These are phyloP conservation scores for Pseudonectria buxi DNA, from an alignment of 2,329 filamentous ascomycete species.

Conservation along the genomic window DNA sequence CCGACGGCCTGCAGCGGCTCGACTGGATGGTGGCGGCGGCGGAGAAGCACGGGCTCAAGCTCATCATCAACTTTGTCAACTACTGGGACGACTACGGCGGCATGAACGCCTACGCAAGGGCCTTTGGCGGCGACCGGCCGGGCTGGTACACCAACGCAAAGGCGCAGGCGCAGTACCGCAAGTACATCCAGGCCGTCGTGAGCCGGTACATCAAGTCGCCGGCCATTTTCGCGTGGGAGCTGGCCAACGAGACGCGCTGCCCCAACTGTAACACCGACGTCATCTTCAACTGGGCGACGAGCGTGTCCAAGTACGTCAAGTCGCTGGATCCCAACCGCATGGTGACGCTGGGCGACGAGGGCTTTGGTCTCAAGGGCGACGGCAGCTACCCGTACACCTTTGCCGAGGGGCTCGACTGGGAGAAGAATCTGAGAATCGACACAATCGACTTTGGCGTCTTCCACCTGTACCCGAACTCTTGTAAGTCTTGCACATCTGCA, in stretches of 20 bases:
- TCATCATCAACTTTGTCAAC: conserved; percentile 61
- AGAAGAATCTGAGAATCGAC: conserved; percentile 42
- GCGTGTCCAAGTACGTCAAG: conserved; percentile 56
- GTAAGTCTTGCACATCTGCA: conserved; percentile 9
- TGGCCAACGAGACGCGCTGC: conserved; percentile 48
- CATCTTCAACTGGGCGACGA: conserved; percentile 49
- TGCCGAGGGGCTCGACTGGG: conserved; percentile 45
- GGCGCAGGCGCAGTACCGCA: conserved; percentile 50
- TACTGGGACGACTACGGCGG: conserved; percentile 64
- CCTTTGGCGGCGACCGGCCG: conserved; percentile 47
- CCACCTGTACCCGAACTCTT: conserved; percentile 25
- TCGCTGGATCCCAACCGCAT: conserved; percentile 54
- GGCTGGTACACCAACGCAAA: conserved; percentile 51
- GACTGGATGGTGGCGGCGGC: conserved; percentile 57
- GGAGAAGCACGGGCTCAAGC: conserved; percentile 52
- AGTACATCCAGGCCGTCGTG: conserved; percentile 55
- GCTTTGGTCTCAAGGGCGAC: conserved; percentile 41
- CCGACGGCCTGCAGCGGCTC: conserved; percentile 52
- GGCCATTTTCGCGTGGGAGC: conserved; percentile 61
- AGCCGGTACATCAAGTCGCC: conserved; percentile 51
- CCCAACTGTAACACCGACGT: conserved; percentile 42
- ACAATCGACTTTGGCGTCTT: conserved; percentile 43
- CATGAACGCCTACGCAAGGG: conserved; percentile 52
- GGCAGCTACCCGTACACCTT: conserved; percentile 45
- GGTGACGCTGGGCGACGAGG: conserved; percentile 56